phyloP scores from a whole-genome alignment of 2,329 filamentous ascomycete species.

The Epichloe brachyelytri region DNA sequence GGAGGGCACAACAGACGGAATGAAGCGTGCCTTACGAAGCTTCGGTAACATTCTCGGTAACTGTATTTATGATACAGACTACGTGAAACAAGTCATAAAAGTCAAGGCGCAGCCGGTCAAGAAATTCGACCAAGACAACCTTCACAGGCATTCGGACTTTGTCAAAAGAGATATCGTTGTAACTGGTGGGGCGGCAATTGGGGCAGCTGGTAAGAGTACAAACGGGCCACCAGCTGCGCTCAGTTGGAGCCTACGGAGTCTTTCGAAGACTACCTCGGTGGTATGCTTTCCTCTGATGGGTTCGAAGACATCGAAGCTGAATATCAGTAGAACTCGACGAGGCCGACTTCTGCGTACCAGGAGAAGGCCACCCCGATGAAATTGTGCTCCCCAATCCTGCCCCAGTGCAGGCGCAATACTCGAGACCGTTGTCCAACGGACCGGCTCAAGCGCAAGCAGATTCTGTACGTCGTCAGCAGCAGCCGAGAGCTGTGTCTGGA shows the following conservation, averaged over 20 bases:
- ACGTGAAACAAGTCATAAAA: conserved; percentile 78
- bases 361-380: conserved; percentile 65
- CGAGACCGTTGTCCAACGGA: conserved; percentile 10
- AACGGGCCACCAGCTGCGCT: conserved; percentile 8
- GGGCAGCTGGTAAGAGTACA: background rate
- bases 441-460: conserved; percentile 10
- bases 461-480: conserved; percentile 3
- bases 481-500: conserved; percentile 9
- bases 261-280: conserved; percentile 39
- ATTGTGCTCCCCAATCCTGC: conserved; percentile 38
- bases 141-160: conserved; percentile 73
- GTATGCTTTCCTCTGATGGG: conserved; percentile 27
- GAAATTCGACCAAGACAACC: conserved; percentile 64
- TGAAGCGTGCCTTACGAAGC: conserved; percentile 79
- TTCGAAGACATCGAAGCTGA: conserved; percentile 25
- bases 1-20: conserved; percentile 84
- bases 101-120: conserved; percentile 62
- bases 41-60: conserved; percentile 98
- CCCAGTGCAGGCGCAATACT: conserved; percentile 10
- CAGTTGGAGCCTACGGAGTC: conserved; percentile 27
- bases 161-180: conserved; percentile 42
- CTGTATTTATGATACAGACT: conserved; percentile 95
- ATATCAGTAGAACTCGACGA: conserved; percentile 54
- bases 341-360: conserved; percentile 57
- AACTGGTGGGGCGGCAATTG: conserved; percentile 7